Evolutionary conservation across 768 basidiomycete species (phyloP).

Genomic region (Russula sp.): DNA sequence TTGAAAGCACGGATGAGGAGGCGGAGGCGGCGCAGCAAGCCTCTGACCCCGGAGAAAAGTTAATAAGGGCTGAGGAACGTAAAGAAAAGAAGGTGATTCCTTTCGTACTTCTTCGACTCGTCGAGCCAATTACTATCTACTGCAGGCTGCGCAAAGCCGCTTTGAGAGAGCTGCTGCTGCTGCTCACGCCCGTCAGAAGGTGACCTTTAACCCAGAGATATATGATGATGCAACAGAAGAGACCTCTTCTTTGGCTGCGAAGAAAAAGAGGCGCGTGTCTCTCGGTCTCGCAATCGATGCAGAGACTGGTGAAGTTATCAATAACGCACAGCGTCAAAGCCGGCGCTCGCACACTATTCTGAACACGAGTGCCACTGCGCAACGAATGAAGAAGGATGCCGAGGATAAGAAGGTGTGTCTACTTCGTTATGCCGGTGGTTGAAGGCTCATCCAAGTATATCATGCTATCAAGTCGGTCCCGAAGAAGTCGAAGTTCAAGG

Average conservation of each 20-base stretch:
- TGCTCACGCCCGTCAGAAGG: slow-evolving; percentile 60
- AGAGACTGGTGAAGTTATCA: slow-evolving; percentile 55
- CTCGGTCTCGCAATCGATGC: slow-evolving; percentile 50
- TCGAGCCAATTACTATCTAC: not conserved
- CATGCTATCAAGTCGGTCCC: slow-evolving; percentile 36
- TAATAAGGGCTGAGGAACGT: slow-evolving; percentile 56
- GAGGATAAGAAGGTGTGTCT: slow-evolving; percentile 52
- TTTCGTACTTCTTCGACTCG: not conserved
- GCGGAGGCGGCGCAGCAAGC: slow-evolving; percentile 40
- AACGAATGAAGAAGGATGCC: slow-evolving; percentile 55
- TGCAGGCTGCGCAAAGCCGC: slow-evolving; percentile 48
- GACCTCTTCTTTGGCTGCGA: slow-evolving; percentile 27
- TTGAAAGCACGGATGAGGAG: slow-evolving; percentile 77
- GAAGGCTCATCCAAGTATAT: slow-evolving; percentile 23
- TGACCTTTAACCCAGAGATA: slow-evolving; percentile 59
- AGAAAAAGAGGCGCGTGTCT: slow-evolving; percentile 45
- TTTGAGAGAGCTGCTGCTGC: slow-evolving; percentile 58
- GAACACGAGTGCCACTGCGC: slow-evolving; percentile 62
- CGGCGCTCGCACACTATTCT: slow-evolving; percentile 62
- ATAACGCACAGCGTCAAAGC: slow-evolving; percentile 46
- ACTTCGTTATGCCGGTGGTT: not conserved
- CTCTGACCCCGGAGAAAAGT: slow-evolving; percentile 49
- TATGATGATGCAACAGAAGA: slow-evolving; percentile 26
- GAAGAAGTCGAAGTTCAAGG: slow-evolving; percentile 52
- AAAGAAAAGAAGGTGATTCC: slow-evolving; percentile 42